Evolutionary conservation across 345 rosid genomes (phyloP), one percentile per base, ranked within the genome.

Genomic region (Geranium brycei): DNA sequence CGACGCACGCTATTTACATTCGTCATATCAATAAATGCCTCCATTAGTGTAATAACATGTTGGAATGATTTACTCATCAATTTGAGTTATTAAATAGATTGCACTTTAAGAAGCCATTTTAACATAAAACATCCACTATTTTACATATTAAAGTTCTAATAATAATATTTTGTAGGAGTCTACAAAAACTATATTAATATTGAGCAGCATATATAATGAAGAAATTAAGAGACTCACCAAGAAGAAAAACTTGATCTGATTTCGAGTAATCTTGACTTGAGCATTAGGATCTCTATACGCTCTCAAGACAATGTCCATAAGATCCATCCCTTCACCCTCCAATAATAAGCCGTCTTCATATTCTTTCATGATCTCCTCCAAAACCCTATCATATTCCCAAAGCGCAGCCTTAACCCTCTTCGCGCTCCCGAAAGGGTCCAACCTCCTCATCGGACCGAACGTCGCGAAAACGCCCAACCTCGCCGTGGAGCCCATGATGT

Each of bases 201-300:
- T 23, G 28, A 23, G 28, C 28, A 23, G 1, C 28, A 23, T 23
- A 23, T 23, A 23, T 23, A 23, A 23, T 23, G 28, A 23, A 23
- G 28, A 23, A 23, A 1, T 23, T 23, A 23, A 23, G 28, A 23
- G 5, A 66, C 87, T 84, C 63, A 86, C 96, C 3, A 85, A 78
- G 71, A 86, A 72, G 78, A 85, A 83, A 64, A 73, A 77, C 61
- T 89, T 86, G 74, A 86, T 81, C 63, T 86, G 85, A 59, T 79
- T 70, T 76, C 79, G 80, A 8, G 89, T 80, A 59, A 86, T 15
- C 62, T 72, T 79, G 63, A 78, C 67, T 60, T 83, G 88, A 2
- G 87, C 78, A 67, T 66, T 63, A 0, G 80, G 51, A 23, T 86
- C 86, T 58, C 69, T 74, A 19, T 71, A 83, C 5, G 83, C 74